Conservation (phyloP, 1,139 yeast genomes). For the Protomyces pachydermus region DNA sequence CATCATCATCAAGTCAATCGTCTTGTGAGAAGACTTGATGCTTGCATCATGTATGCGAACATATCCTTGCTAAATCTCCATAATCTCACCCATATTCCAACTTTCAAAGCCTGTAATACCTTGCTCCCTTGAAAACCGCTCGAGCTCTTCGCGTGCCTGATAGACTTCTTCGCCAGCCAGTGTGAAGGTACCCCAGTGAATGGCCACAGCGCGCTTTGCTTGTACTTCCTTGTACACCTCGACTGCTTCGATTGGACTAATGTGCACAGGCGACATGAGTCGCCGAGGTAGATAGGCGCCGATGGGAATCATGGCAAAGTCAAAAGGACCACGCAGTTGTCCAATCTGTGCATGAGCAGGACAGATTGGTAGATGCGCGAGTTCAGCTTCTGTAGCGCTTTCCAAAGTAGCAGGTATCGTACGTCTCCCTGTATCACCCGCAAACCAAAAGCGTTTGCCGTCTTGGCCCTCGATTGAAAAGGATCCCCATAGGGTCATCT, state of each 20-base stretch:
- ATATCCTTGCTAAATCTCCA: background rate
- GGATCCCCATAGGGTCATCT: constrained; percentile 63
- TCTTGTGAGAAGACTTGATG: no score
- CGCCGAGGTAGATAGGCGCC: constrained; percentile 94
- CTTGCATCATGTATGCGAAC: no score
- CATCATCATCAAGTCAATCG: no score
- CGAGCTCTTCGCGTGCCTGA: constrained; percentile 61
- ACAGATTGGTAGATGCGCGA: constrained; percentile 28
- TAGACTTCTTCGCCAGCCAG: constrained; percentile 77
- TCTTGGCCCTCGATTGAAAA: constrained; percentile 24
- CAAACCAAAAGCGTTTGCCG: constrained; percentile 29
- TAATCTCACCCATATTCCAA: constrained; percentile 19
- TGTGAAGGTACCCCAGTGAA: constrained; percentile 94
- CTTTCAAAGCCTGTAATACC: constrained; percentile 16
- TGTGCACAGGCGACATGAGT: constrained; percentile 85
- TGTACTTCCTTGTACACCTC: constrained; percentile 60
- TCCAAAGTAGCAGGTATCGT: constrained; percentile 46
- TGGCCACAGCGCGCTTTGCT: constrained; percentile 67
- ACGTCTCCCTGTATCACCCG: constrained; percentile 80
- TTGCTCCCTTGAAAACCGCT: background rate
- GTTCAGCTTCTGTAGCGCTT: constrained; percentile 10
- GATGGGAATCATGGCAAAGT: constrained; percentile 77
- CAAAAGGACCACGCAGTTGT: constrained; percentile 52
- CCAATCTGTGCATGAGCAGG: constrained; percentile 55
- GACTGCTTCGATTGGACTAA: constrained; percentile 71